Evolutionary conservation across 805 yeast genomes (phyloP).

Genomic region (Saccharomycopsis sp.): DNA sequence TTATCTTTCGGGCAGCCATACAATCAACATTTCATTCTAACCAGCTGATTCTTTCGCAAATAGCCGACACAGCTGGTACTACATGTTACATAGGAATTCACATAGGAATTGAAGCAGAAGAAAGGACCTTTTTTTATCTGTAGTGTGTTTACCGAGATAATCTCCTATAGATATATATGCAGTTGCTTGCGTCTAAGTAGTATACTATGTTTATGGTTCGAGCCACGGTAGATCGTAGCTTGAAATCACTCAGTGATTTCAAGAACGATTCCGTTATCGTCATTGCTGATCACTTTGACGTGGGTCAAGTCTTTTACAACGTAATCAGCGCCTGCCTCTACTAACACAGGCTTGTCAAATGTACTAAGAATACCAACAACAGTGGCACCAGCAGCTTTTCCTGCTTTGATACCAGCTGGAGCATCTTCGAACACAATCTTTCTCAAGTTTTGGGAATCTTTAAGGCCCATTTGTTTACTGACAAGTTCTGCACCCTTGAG

Average conservation of each 20-base stretch:
- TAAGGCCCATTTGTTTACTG: conserved; percentile 29
- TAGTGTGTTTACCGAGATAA: too few species aligned
- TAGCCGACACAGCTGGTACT: too few species aligned
- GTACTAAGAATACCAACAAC: conserved; percentile 82
- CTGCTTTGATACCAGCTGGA: conserved; percentile 81
- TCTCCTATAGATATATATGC: too few species aligned
- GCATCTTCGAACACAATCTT: conserved; percentile 81
- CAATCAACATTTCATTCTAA: too few species aligned
- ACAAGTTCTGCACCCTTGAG: conserved; percentile 40
- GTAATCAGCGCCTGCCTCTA: conserved; percentile 73
- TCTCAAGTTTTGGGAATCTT: conserved; percentile 33
- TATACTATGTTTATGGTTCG: too few species aligned
- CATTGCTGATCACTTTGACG: conserved; percentile 52
- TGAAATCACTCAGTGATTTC: conserved; percentile 2
- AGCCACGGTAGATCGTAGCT: too few species aligned
- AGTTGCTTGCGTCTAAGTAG: too few species aligned
- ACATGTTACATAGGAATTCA: too few species aligned
- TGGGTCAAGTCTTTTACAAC: conserved; percentile 68
- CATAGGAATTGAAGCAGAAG: too few species aligned
- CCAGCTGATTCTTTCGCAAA: too few species aligned
- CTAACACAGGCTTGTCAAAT: conserved; percentile 48
- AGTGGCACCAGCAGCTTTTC: conserved; percentile 75
- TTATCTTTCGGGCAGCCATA: too few species aligned
- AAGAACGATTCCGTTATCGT: conserved; percentile 29
- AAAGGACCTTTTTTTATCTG: too few species aligned